Evolutionary conservation across 768 basidiomycete genomes (phyloP), one percentile per base, ranked within the genome.

Genomic region (Leccinellum albellum): DNA sequence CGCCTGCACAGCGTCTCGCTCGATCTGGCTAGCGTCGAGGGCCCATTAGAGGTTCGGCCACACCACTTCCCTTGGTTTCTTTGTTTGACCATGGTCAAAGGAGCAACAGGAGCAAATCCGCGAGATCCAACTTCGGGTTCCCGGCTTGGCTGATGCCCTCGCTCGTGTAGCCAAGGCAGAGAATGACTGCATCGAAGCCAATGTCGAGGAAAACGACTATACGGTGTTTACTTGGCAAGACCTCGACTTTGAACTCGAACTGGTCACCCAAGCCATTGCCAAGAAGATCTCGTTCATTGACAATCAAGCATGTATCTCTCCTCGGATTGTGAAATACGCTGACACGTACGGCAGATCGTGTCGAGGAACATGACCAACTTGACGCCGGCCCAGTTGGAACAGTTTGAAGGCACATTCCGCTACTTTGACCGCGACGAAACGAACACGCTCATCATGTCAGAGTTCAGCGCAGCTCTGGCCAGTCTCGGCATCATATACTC

Each of bases 141-240:
- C 89, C 1, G 74, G 79, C 0, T 76, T 98, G 31, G 78, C 84
- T 6, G 80, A 85, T 10, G 74, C 78, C 0, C 70, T 92, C 31
- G 73, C 71, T 13, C 68, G 78, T 14, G 85, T 96, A 10, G 76
- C 76, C 0, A 75, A 70, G 0, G 87, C 86, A 1, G 92, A 98
- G 64, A 77, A 79, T 1, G 89, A 88, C 53, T 97, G 95, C 72
- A 74, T 74, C 4, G 83, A 84, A 7, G 95, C 94, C 10, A 97
- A 98, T 59, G 88, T 98, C 6, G 96, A 98, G 66, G 95, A 97
- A 72, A 98, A 97, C 68, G 96, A 98, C 69, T 91, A 95, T 70
- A 96, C 94, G 0, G 84, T 96, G 3, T 89, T 95, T 66, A 91
- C 90, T 4, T 85, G 79, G 60, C 89, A 92, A 71, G 95, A 98